Evolutionary conservation across 2,329 filamentous ascomycete species (phyloP).

Genomic region (Domatiomyces catenatus): DNA sequence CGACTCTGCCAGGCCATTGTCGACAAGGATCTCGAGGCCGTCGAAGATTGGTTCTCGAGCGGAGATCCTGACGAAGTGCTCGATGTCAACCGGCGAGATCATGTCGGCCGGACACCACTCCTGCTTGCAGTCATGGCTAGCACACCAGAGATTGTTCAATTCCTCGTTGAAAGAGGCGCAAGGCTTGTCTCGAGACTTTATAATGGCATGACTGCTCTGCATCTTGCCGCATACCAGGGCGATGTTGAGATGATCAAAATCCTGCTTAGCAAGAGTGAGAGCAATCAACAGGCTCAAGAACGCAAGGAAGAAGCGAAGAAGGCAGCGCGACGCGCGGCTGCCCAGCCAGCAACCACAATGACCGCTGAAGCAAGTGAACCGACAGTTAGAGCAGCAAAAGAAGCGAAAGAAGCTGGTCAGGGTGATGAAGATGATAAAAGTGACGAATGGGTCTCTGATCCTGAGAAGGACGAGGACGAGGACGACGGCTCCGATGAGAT

Average conservation of each 20-base stretch:
- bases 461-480: slow-evolving; percentile 40
- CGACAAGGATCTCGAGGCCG: slow-evolving; percentile 53
- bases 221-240: slow-evolving; percentile 61
- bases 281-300: slow-evolving; percentile 53
- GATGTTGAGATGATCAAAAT: slow-evolving; percentile 53
- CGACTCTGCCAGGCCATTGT: slow-evolving; percentile 69
- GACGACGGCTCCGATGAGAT: slow-evolving; percentile 31
- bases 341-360: slow-evolving; percentile 2
- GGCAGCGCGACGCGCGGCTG: slow-evolving; percentile 9
- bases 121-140: slow-evolving; percentile 60
- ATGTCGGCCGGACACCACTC: slow-evolving; percentile 62
- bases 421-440: slow-evolving; percentile 19
- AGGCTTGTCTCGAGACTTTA: slow-evolving; percentile 59
- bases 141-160: slow-evolving; percentile 53
- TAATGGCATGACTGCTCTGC: slow-evolving; percentile 69
- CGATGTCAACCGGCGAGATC: slow-evolving; percentile 59
- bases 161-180: slow-evolving; percentile 55
- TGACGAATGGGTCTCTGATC: slow-evolving; percentile 26
- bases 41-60: slow-evolving; percentile 49
- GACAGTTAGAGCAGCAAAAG: no score
- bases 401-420: no score
- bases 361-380: slow-evolving; percentile 17
- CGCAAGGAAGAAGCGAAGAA: slow-evolving; percentile 18
- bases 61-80: slow-evolving; percentile 42
- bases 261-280: slow-evolving; percentile 56